Conservation (phyloP, 2,329 filamentous ascomycete species). For the Nigrospora osmanthi region DNA sequence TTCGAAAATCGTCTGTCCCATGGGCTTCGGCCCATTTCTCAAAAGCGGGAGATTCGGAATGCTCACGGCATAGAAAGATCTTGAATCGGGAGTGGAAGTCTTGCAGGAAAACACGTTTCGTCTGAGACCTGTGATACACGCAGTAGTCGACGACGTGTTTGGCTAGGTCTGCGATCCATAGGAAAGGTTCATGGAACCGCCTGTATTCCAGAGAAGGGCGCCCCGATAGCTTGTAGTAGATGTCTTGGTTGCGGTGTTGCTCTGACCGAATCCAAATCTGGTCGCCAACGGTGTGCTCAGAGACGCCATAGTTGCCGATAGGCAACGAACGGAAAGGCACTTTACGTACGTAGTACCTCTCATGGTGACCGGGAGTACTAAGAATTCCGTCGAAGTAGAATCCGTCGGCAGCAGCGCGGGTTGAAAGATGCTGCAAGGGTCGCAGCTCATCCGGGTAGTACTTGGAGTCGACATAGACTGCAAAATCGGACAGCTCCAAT, state of each 20-base stretch:
- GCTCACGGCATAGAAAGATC: conserved; percentile 42
- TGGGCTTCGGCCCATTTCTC: conserved; percentile 45
- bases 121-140: conserved; percentile 19
- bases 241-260: conserved; percentile 26
- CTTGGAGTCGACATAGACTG: conserved; percentile 39
- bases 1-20: conserved; percentile 52
- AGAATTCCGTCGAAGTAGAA: conserved; percentile 56
- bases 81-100: conserved; percentile 53
- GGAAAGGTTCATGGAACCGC: conserved; percentile 53
- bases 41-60: conserved; percentile 35
- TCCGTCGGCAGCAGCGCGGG: conserved; percentile 21
- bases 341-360: conserved; percentile 40
- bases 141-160: conserved; percentile 69
- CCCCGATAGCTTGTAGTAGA: conserved; percentile 56
- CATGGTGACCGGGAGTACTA: conserved; percentile 25
- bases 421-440: conserved; percentile 44
- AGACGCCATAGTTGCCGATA: conserved; percentile 56
- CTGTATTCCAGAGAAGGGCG: conserved; percentile 51
- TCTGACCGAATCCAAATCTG: conserved; percentile 58
- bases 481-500: conserved; percentile 49
- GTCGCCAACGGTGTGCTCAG: conserved; percentile 36
- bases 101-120: conserved; percentile 35
- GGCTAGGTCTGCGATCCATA: conserved; percentile 63
- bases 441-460: conserved; percentile 40
- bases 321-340: conserved; percentile 52